Conservation (phyloP, 108 stramenopile genomes). For the Skeletonema menzelii region DNA sequence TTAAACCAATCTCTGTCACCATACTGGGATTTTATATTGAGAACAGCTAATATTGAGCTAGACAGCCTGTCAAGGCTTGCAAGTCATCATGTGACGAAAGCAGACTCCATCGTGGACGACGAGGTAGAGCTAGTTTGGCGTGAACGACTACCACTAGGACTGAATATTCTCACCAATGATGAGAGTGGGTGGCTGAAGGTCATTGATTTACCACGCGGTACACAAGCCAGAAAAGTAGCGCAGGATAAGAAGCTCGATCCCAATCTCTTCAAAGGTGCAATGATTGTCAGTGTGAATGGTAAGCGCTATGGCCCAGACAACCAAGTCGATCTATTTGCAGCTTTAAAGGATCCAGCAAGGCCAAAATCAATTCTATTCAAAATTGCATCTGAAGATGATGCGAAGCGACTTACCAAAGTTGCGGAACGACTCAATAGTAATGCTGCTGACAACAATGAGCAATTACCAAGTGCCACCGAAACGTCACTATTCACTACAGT, state of each 20-base stretch:
- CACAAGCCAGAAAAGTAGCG: slow-evolving; percentile 82
- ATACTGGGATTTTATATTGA: slow-evolving; percentile 84
- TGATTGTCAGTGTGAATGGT: slow-evolving; percentile 87
- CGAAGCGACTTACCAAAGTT: slow-evolving; percentile 61
- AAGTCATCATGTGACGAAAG: slow-evolving; percentile 61
- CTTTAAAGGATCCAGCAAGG: slow-evolving; percentile 79
- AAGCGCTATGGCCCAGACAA: slow-evolving; percentile 57
- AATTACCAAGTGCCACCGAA: neutral
- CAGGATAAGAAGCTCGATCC: slow-evolving; percentile 81
- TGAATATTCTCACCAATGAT: slow-evolving; percentile 87
- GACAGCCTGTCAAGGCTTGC: slow-evolving; percentile 55
- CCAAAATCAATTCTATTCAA: slow-evolving; percentile 87
- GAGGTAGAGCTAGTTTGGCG: slow-evolving; percentile 85
- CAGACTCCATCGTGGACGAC: slow-evolving; percentile 44
- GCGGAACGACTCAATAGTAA: slow-evolving; percentile 34
- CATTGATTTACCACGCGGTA: slow-evolving; percentile 90
- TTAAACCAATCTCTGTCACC: slow-evolving; percentile 67
- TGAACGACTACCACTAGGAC: slow-evolving; percentile 81
- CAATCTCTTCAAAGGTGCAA: slow-evolving; percentile 79
- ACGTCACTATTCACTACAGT: slow-evolving; percentile 39
- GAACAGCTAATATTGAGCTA: slow-evolving; percentile 70
- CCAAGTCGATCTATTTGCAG: slow-evolving; percentile 69
- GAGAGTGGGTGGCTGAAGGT: slow-evolving; percentile 81
- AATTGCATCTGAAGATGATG: slow-evolving; percentile 67
- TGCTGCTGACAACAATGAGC: slow-evolving; percentile 1